A percentile compares a stretch with the other conserved stretches of the same genome.
These are phyloP conservation scores for Diutina sp. DNA, from an alignment of 1,139 yeast genomes.

Conservation along the genomic window DNA sequence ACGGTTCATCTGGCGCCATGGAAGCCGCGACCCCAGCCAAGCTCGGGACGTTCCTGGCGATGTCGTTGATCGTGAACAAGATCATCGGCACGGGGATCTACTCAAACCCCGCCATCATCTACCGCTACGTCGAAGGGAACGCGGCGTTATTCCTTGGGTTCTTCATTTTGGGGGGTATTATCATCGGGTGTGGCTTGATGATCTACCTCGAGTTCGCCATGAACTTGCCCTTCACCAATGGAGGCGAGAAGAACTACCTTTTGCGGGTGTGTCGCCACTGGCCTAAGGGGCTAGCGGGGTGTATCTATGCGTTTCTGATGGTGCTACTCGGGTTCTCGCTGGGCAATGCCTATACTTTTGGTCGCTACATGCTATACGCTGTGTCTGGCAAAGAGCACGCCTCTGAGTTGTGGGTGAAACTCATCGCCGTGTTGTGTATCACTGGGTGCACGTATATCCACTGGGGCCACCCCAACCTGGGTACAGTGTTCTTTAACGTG, in stretches of 20 bases:
- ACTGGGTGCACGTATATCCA: conserved; percentile 29
- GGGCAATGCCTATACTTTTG: conserved; percentile 39
- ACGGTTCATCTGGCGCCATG: neutral
- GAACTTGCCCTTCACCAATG: conserved; percentile 32
- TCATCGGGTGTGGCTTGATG: conserved; percentile 33
- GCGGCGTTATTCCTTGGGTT: conserved; percentile 24
- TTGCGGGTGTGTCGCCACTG: conserved; percentile 19
- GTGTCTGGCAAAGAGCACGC: conserved; percentile 10
- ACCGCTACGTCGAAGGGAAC: conserved; percentile 30
- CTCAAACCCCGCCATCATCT: conserved; percentile 35
- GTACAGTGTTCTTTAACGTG: conserved; percentile 29
- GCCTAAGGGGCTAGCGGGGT: conserved; percentile 26
- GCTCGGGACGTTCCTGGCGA: conserved; percentile 14
- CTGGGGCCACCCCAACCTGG: conserved; percentile 23
- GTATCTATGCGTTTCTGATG: conserved; percentile 34
- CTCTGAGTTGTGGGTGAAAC: conserved; percentile 15
- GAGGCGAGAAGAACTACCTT: conserved; percentile 40
- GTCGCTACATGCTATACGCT: conserved; percentile 33
- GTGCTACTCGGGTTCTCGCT: conserved; percentile 37
- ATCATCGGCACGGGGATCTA: conserved; percentile 43
- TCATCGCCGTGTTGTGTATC: conserved; percentile 33
- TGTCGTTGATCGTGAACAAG: conserved; percentile 32
- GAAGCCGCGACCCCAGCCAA: conserved; percentile 5
- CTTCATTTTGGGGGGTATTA: conserved; percentile 33
- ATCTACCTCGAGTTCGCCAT: conserved; percentile 35